phyloP scores from a whole-genome alignment of 1,284 basidiomycete genomes.

The Neotropicomus parvogracilis region DNA sequence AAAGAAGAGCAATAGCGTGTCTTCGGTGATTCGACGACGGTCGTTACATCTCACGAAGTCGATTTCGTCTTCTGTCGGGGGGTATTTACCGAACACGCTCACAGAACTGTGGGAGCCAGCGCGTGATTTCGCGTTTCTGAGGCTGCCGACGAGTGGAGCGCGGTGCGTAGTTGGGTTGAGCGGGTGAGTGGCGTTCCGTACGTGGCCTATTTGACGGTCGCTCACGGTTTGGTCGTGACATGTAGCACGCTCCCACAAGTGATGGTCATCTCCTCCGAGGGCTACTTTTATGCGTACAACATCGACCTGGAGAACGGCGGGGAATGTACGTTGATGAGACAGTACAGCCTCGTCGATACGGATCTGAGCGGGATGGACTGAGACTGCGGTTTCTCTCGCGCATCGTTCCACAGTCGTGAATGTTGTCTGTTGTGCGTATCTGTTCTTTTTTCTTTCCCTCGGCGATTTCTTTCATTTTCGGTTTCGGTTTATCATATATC shows the following conservation, averaged over 20 bases:
- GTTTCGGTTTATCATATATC: too few relatives aligned
- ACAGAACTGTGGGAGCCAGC: conserved; percentile 98
- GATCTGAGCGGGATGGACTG: conserved; percentile 30
- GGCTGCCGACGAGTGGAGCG: conserved; percentile 78
- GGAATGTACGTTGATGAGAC: conserved; percentile 92
- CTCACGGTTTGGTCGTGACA: neutral
- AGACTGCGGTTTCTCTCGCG: neutral
- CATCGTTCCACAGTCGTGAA: neutral
- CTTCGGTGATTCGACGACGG: conserved; percentile 64
- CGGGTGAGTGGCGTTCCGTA: conserved; percentile 51
- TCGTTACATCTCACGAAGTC: conserved; percentile 79
- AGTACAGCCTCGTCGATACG: conserved; percentile 63
- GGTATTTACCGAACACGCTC: conserved; percentile 86
- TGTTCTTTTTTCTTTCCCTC: neutral
- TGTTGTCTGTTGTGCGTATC: neutral
- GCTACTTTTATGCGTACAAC: conserved; percentile 92
- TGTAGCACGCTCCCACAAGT: conserved; percentile 88
- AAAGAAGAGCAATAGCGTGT: conserved; percentile 53
- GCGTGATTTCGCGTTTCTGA: conserved; percentile 91
- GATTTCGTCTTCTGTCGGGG: conserved; percentile 79
- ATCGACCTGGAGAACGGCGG: conserved; percentile 97
- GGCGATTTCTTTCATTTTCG: neutral
- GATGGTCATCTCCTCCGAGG: conserved; percentile 95
- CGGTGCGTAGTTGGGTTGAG: conserved; percentile 84
- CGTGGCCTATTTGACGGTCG: neutral